phyloP scores from a whole-genome alignment of 805 yeast species.

The Cyberlindnera euphorbiae region DNA sequence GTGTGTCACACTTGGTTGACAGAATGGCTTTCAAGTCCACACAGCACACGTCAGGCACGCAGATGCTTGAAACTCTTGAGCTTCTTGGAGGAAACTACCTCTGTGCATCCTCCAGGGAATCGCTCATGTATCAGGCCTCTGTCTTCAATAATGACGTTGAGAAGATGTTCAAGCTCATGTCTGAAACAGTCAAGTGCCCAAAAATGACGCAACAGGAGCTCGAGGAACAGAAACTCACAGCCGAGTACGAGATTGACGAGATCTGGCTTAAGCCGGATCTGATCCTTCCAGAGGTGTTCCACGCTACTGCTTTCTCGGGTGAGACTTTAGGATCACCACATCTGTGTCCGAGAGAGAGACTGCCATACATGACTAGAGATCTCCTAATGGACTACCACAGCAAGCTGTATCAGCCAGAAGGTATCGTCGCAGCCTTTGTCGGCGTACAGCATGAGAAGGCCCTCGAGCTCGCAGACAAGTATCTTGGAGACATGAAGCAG shows the following conservation, averaged over 20 bases:
- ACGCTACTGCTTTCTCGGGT: constrained; percentile 68
- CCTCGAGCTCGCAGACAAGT: constrained; percentile 50
- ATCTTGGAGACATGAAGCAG: constrained; percentile 59
- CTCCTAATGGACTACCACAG: constrained; percentile 58
- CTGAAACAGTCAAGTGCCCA: constrained; percentile 78
- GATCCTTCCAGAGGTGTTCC: constrained; percentile 85
- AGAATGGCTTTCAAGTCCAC: constrained; percentile 82
- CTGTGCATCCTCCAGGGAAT: constrained; percentile 88
- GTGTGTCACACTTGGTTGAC: constrained; percentile 80
- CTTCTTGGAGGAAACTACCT: constrained; percentile 89
- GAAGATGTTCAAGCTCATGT: constrained; percentile 66
- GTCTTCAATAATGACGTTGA: constrained; percentile 85
- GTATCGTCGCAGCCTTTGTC: constrained; percentile 79
- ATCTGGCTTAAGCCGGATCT: constrained; percentile 79
- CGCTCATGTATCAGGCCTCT: constrained; percentile 90
- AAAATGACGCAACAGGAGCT: constrained; percentile 63
- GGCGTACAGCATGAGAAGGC: constrained; percentile 78
- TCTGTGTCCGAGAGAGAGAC: constrained; percentile 68
- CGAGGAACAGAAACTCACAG: constrained; percentile 64
- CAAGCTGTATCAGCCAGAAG: constrained; percentile 69
- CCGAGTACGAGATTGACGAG: constrained; percentile 78
- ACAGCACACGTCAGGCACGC: constrained; percentile 47
- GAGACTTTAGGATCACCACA: constrained; percentile 84
- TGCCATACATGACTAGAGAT: constrained; percentile 48
- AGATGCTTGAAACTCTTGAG: constrained; percentile 73